Evolutionary conservation across 164 flowering plant genomes (phyloP).

Genomic region (Warburgia ugandensis): DNA sequence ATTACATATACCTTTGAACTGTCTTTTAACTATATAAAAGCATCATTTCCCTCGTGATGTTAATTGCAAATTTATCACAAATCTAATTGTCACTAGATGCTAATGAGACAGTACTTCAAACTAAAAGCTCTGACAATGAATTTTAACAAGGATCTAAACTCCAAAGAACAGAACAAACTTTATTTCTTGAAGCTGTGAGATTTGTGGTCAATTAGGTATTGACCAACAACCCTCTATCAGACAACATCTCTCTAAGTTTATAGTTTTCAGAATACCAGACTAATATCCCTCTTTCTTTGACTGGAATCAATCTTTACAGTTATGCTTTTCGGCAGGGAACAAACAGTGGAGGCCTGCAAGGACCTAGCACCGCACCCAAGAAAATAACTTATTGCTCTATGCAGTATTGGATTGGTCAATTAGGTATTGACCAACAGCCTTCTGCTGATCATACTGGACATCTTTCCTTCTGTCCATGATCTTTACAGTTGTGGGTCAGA

Average conservation of each 20-base stretch:
- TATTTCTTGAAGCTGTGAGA: neutral
- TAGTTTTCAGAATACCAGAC: too few species aligned
- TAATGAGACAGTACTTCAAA: too few species aligned
- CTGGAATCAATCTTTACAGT: neutral
- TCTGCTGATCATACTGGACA: neutral
- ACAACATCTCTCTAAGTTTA: too few species aligned
- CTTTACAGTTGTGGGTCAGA: constrained; percentile 5
- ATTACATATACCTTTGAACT: too few species aligned
- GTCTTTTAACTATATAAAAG: too few species aligned
- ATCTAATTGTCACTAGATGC: too few species aligned
- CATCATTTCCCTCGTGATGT: too few species aligned
- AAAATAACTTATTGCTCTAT: neutral
- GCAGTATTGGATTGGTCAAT: constrained; percentile 33
- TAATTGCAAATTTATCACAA: too few species aligned
- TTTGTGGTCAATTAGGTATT: constrained; percentile 58
- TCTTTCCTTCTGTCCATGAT: neutral
- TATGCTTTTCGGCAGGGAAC: neutral
- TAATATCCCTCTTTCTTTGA: neutral
- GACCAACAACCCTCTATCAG: constrained; percentile 31
- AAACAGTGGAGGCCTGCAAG: neutral
- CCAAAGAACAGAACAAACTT: too few species aligned
- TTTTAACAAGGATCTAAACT: too few species aligned
- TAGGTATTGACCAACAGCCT: constrained; percentile 40
- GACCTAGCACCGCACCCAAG: neutral
- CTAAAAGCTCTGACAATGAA: too few species aligned